These are phyloP conservation scores for Adansonia madagascariensis DNA, from an alignment of 441 rosid species.

Conservation along the genomic window DNA sequence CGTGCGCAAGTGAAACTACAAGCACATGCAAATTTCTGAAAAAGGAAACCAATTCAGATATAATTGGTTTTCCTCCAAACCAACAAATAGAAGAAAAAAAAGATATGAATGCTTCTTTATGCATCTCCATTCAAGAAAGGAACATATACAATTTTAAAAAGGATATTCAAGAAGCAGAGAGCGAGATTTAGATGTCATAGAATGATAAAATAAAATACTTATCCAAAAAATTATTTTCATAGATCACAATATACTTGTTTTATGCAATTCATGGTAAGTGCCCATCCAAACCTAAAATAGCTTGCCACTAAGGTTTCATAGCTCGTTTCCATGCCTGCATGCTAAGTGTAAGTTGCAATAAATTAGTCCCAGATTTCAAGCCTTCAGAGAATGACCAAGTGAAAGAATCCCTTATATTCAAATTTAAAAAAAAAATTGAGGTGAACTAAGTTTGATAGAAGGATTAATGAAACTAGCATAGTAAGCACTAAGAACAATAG, in stretches of 20 bases:
- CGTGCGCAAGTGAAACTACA: neutral
- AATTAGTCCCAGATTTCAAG: neutral
- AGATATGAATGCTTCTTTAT: neutral
- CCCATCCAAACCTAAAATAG: neutral
- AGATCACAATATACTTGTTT: neutral
- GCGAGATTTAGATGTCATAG: neutral
- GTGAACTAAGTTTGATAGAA: neutral
- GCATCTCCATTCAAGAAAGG: neutral
- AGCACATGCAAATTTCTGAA: neutral
- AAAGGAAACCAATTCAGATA: neutral
- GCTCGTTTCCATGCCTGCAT: neutral
- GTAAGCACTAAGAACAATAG: neutral
- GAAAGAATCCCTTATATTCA: neutral
- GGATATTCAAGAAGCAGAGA: neutral
- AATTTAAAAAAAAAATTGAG: neutral
- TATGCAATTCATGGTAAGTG: neutral
- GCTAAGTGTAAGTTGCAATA: neutral
- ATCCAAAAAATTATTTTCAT: neutral
- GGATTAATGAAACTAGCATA: neutral
- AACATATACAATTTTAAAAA: neutral
- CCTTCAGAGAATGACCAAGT: neutral
- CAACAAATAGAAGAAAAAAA: neutral
- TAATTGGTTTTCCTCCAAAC: neutral
- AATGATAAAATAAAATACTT: neutral
- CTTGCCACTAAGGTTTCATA: neutral